Evolutionary conservation across 164 flowering plant species (phyloP).

Genomic region (Dillenia suffruticosa): DNA sequence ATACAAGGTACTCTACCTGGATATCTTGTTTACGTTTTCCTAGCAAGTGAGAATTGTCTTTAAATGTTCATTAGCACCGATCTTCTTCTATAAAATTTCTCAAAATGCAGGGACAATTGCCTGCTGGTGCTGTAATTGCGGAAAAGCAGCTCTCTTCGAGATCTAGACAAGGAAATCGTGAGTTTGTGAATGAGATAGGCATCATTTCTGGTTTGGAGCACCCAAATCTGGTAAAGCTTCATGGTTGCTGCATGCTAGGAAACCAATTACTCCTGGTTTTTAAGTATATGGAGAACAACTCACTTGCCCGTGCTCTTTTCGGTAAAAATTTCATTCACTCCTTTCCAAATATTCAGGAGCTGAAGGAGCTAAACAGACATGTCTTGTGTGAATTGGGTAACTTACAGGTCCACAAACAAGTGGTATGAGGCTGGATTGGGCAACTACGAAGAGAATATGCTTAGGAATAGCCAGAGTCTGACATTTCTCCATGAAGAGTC

Average conservation of each 20-base stretch:
- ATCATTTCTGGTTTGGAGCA: constrained; percentile 40
- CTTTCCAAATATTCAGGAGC: too few species aligned
- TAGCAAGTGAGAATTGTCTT: too few species aligned
- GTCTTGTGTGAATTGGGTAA: background rate
- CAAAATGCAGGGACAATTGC: constrained; percentile 23
- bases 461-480: constrained; percentile 47
- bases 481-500: constrained; percentile 56
- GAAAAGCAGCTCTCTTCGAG: constrained; percentile 41
- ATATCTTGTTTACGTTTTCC: background rate
- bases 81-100: too few species aligned
- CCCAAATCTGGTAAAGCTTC: constrained; percentile 39
- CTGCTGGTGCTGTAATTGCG: constrained; percentile 36
- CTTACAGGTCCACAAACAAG: constrained; percentile 22
- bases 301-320: constrained; percentile 38
- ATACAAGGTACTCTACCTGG: constrained; percentile 36
- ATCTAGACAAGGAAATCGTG: constrained; percentile 45
- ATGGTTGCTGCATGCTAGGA: constrained; percentile 41
- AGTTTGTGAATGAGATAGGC: constrained; percentile 42
- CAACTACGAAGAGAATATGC: constrained; percentile 31
- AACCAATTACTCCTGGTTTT: constrained; percentile 35
- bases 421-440: constrained; percentile 33
- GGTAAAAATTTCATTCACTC: constrained; percentile 18
- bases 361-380: background rate
- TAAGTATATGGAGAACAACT: constrained; percentile 47
- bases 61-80: too few species aligned